Percentiles rank a stretch among this genome's conserved stretches.
Conservation (phyloP, 2,329 filamentous ascomycete species). For the Moelleriella libera region DNA sequence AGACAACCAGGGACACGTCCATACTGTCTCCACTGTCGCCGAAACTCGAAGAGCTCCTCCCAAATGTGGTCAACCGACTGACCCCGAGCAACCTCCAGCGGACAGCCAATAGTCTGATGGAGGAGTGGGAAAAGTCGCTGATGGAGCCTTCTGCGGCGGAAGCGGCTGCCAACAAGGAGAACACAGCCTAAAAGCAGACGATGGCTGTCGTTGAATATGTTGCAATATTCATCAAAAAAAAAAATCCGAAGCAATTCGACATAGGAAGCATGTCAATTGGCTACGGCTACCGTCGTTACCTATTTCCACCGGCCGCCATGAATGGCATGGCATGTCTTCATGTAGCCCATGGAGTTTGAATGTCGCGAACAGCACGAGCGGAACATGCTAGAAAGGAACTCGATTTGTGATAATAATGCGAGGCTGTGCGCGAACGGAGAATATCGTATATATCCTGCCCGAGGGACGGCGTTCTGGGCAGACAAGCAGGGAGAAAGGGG, state of each 20-base stretch:
- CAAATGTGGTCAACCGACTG: slow-evolving; percentile 58
- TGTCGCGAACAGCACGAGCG: too few species aligned
- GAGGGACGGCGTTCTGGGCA: too few species aligned
- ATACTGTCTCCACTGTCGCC: slow-evolving; percentile 16
- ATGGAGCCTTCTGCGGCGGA: slow-evolving; percentile 9
- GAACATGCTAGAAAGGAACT: too few species aligned
- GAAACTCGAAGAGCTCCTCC: slow-evolving; percentile 43
- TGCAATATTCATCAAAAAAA: not conserved
- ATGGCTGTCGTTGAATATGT: not conserved
- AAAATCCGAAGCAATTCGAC: not conserved
- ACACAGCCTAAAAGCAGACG: slow-evolving; percentile 4
- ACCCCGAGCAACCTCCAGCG: slow-evolving; percentile 65
- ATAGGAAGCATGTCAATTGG: too few species aligned
- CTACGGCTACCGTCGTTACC: too few species aligned
- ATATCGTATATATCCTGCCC: too few species aligned
- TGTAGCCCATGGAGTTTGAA: too few species aligned
- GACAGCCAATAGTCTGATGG: slow-evolving; percentile 76
- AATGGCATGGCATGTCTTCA: too few species aligned
- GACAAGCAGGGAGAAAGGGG: too few species aligned
- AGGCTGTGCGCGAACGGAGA: too few species aligned
- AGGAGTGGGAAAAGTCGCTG: slow-evolving; percentile 67
- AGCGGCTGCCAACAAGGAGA: slow-evolving; percentile 17
- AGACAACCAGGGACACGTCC: slow-evolving; percentile 15
- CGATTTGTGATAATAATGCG: too few species aligned
- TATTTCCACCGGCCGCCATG: too few species aligned